These are phyloP conservation scores for Pythium brachiatum DNA, from an alignment of 352 stramenopile species.

Conservation along the genomic window DNA sequence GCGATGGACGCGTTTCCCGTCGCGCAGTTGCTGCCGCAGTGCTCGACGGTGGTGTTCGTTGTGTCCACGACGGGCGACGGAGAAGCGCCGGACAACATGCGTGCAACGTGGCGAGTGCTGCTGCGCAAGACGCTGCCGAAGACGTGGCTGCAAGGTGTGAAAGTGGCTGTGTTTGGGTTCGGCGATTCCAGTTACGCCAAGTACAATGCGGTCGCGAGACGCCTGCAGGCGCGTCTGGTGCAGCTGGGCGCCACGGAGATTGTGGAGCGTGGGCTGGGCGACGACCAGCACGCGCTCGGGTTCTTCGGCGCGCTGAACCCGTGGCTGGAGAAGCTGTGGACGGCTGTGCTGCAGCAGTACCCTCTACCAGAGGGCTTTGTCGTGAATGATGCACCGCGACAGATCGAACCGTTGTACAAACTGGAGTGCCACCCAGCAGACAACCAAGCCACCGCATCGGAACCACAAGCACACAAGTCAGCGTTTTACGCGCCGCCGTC, in stretches of 20 bases:
- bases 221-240: conserved; percentile 78
- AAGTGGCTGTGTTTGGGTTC: conserved; percentile 89
- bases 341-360: conserved; percentile 42
- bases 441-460: conserved; percentile 22
- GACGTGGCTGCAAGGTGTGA: conserved; percentile 64
- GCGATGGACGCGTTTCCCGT: conserved; percentile 76
- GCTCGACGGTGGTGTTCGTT: conserved; percentile 83
- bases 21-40: conserved; percentile 42
- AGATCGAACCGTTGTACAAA: conserved; percentile 48
- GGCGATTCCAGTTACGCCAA: conserved; percentile 92
- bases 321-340: conserved; percentile 78
- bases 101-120: conserved; percentile 75
- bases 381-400: conserved; percentile 64
- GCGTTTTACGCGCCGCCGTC: conserved; percentile 62
- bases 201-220: conserved; percentile 89
- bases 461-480: conserved; percentile 33
- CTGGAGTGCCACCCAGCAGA: conserved; percentile 30
- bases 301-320: conserved; percentile 85
- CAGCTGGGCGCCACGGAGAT: conserved; percentile 84
- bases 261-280: conserved; percentile 72
- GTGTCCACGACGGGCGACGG: conserved; percentile 91
- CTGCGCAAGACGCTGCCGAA: conserved; percentile 76
- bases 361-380: conserved; percentile 49
- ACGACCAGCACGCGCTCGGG: conserved; percentile 87
- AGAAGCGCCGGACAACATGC: conserved; percentile 91